Evolutionary conservation across 257 asterid species (phyloP).

Genomic region (Fraxinus quadrangulata): DNA sequence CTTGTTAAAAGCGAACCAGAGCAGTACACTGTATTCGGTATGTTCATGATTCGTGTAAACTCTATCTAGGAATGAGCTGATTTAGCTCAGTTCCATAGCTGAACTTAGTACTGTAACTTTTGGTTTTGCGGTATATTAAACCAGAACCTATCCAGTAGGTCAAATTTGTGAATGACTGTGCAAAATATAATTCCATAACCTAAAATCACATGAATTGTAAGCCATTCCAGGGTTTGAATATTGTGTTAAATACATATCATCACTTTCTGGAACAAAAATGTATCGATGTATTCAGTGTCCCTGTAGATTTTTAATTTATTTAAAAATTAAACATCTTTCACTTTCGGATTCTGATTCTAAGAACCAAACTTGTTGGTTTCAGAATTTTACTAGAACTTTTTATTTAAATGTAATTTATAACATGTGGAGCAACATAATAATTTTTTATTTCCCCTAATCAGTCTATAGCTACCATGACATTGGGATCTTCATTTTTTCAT

Average conservation of each 20-base stretch:
- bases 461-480: background rate
- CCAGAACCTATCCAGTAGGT: background rate
- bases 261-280: background rate
- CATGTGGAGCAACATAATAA: background rate
- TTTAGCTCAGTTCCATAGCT: background rate
- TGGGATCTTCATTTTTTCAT: background rate
- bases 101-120: background rate
- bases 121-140: background rate
- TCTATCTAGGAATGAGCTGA: background rate
- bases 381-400: background rate
- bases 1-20: constrained; percentile 91
- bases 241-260: background rate
- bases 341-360: background rate
- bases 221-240: background rate
- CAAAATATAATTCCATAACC: background rate
- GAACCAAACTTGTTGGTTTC: background rate
- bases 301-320: background rate
- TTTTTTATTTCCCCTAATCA: background rate
- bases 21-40: constrained; percentile 71
- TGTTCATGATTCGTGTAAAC: constrained; percentile 28
- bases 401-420: background rate
- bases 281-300: background rate
- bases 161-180: background rate
- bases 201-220: background rate
- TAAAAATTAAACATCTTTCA: background rate